phyloP scores from a whole-genome alignment of 768 basidiomycete species.

The Daedalea quercina region DNA sequence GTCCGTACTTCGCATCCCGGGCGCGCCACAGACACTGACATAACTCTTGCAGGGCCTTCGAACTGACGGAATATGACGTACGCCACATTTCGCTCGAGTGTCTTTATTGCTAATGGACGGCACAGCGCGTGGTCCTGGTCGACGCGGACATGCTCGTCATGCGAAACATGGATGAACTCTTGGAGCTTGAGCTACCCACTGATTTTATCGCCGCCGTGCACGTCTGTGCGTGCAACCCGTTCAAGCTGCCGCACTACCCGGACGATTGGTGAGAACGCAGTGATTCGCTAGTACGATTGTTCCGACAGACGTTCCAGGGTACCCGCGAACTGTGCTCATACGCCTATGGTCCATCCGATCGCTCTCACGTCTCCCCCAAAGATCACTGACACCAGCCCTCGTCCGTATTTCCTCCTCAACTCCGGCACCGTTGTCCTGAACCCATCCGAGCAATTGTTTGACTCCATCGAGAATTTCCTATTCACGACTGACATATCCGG shows the following conservation, averaged over 20 bases:
- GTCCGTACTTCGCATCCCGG: conserved; percentile 18
- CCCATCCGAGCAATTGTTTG: conserved; percentile 56
- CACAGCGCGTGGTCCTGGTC: conserved; percentile 68
- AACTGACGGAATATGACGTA: conserved; percentile 63
- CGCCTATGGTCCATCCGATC: conserved; percentile 39
- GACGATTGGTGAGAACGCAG: conserved; percentile 59
- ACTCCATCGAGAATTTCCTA: conserved; percentile 51
- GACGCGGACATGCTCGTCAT: conserved; percentile 86
- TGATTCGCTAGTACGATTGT: neutral
- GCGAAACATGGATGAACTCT: conserved; percentile 77
- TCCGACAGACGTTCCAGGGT: conserved; percentile 44
- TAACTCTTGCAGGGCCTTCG: conserved; percentile 44
- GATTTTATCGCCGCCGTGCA: conserved; percentile 86
- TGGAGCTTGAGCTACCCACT: conserved; percentile 42
- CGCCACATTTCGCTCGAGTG: conserved; percentile 4
- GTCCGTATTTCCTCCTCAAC: conserved; percentile 82
- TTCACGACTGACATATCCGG: conserved; percentile 44
- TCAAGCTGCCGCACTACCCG: conserved; percentile 80
- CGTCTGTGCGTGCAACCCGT: conserved; percentile 93
- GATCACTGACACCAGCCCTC: conserved; percentile 43
- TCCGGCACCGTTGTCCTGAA: conserved; percentile 82
- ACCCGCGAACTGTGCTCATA: conserved; percentile 88
- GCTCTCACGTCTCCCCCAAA: conserved; percentile 39
- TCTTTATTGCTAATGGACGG: neutral
- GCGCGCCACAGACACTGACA: neutral